Evolutionary conservation across 192 early-diverging fungal species (phyloP).

Genomic region (Linnemannia schmuckeri): DNA sequence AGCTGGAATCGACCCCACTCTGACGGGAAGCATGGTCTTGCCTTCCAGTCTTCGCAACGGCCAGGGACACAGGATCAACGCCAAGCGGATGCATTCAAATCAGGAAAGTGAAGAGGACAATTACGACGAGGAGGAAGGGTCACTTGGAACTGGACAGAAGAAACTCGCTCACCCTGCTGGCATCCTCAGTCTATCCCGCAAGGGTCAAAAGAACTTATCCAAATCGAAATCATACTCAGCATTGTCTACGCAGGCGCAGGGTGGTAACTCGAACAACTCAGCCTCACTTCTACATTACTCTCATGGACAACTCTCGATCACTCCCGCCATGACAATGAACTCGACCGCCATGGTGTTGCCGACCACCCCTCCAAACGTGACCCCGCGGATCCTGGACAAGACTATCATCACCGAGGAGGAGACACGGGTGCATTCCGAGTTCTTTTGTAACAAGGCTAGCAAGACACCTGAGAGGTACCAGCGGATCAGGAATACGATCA

Average conservation of each 20-base stretch:
- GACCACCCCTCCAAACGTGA: neutral
- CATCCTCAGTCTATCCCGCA: conserved; percentile 2
- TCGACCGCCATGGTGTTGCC: neutral
- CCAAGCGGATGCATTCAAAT: neutral
- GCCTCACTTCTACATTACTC: neutral
- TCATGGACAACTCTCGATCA: neutral
- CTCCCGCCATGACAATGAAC: conserved; percentile 2
- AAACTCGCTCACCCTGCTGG: neutral
- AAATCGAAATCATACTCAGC: neutral
- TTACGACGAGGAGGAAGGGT: conserved; percentile 47
- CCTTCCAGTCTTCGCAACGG: neutral
- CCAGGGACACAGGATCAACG: neutral
- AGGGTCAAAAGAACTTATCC: neutral
- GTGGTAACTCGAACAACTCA: neutral
- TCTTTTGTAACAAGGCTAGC: conserved; percentile 73
- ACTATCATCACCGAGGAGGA: conserved; percentile 64
- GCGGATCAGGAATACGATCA: conserved; percentile 89
- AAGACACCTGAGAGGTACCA: conserved; percentile 94
- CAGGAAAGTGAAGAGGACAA: conserved; percentile 35
- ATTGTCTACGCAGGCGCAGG: neutral
- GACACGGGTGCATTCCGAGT: conserved; percentile 68
- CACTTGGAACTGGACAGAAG: conserved; percentile 35
- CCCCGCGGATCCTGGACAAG: conserved; percentile 58
- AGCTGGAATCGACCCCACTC: neutral
- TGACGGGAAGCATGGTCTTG: neutral